Evolutionary conservation across 164 flowering plant species (phyloP), one percentile per base, ranked within the genome.

Genomic region (Umbilicus rupestris): DNA sequence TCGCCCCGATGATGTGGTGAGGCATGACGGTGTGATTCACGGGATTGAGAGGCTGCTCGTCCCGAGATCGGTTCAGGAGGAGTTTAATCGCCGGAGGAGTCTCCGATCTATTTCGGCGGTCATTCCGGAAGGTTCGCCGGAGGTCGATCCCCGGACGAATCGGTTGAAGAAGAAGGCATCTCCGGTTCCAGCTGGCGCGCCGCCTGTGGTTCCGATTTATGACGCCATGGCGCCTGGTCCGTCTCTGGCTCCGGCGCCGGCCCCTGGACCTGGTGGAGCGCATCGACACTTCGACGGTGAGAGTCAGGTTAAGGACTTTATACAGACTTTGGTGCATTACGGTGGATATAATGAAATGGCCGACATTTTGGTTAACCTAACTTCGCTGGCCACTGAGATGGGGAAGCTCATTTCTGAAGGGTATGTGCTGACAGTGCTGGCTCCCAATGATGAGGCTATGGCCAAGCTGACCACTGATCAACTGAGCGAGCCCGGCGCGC

Each of bases 381-480:
- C 95, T 0, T 86, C 91, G 0, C 69, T 88, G 15, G 95, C 87
- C 5, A 76, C 89, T 0, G 95, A 88, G 66, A 86, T 88, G 88
- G 95, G 95, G 24, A 66, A 76, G 37, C 64, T 88, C 15, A 89
- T 88, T 0, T 86, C 90, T 0, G 95, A 88, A 42, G 95, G 95
- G 5, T 88, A 88, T 62, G 86, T 85, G 5, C 49, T 88, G 12
- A 89, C 96, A 0, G 92, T 89, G 0, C 58, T 89, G 41, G 96
- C 96, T 1, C 96, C 96, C 0, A 86, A 89, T 62, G 96, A 89
- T 35, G 96, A 89, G 46, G 92, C 96, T 15, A 89, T 89, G 96
- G 90, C 85, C 14, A 80, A 80, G 76, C 81, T 89, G 47, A 85
- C 90, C 5, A 78, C 92, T 6, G 92, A 87, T 28, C 90, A 89